Evolutionary conservation across 306 rosid species (phyloP).

Genomic region (Alnus glutinosa): DNA sequence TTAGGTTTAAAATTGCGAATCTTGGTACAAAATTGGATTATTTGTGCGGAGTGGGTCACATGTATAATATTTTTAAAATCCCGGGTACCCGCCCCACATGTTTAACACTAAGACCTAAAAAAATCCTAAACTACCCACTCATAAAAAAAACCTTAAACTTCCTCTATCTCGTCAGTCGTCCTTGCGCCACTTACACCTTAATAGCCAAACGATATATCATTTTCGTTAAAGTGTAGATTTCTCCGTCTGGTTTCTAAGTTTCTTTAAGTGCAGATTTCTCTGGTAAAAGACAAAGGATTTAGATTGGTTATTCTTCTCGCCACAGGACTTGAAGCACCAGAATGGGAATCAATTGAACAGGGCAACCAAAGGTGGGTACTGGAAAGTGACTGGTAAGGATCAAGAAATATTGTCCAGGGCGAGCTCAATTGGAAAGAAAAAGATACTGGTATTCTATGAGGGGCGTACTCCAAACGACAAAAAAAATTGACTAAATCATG

Average conservation of each 20-base stretch:
- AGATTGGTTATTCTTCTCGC: slow-evolving; percentile 97
- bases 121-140: too few species aligned
- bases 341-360: slow-evolving; percentile 82
- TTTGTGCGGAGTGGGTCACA: too few species aligned
- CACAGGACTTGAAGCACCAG: slow-evolving; percentile 75
- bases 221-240: too few species aligned
- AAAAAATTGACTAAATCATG: slow-evolving; percentile 82
- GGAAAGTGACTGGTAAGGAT: slow-evolving; percentile 98
- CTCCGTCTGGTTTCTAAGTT: neutral
- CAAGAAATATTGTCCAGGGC: slow-evolving; percentile 63
- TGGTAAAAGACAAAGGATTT: slow-evolving; percentile 64
- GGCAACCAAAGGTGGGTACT: slow-evolving; percentile 73
- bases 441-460: slow-evolving; percentile 71
- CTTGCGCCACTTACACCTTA: too few species aligned
- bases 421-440: slow-evolving; percentile 77
- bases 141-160: too few species aligned
- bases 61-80: too few species aligned
- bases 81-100: too few species aligned
- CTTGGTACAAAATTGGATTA: too few species aligned
- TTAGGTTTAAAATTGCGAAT: too few species aligned
- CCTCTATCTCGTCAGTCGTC: too few species aligned
- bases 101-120: too few species aligned
- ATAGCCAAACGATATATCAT: too few species aligned
- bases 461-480: slow-evolving; percentile 91
- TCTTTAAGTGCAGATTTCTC: slow-evolving; percentile 56